Evolutionary conservation across 78 protist species (phyloP).

Genomic region (Emiliania huxleyi): DNA sequence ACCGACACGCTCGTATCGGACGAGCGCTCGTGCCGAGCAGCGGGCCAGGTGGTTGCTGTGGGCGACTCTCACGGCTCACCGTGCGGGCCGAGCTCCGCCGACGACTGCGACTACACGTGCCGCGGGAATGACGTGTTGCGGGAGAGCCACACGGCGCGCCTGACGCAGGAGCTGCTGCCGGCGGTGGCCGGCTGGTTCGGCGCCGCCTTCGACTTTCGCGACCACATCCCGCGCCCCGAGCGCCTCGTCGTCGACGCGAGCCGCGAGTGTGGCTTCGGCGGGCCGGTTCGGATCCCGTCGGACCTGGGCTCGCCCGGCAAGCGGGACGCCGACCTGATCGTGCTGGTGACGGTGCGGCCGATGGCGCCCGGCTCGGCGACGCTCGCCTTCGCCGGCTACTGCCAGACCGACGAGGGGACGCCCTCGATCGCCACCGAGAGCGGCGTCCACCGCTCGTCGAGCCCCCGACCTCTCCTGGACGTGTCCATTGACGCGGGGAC

Average conservation of each 20-base stretch:
- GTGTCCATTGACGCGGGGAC: neutral
- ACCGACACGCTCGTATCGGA: neutral
- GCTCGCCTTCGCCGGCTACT: neutral
- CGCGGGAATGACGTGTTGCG: neutral
- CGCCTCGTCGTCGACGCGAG: neutral
- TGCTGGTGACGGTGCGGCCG: neutral
- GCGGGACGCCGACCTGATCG: neutral
- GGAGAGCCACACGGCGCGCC: neutral
- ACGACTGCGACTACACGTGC: neutral
- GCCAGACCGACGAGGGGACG: neutral
- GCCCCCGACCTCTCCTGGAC: too few species aligned
- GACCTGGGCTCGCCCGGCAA: neutral
- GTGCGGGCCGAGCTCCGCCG: neutral
- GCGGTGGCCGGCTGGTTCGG: neutral
- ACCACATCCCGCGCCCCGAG: neutral
- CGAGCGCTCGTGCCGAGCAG: neutral
- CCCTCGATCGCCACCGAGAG: neutral
- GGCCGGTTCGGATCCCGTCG: neutral
- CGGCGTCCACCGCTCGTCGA: too few species aligned
- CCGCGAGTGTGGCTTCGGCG: slow-evolving; percentile 4
- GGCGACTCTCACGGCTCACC: neutral
- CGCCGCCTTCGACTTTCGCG: neutral
- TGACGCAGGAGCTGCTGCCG: neutral
- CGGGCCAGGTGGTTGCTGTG: neutral
- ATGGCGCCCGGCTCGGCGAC: neutral